Conservation (phyloP, 306 rosid species). For the Gillenia trifoliata region DNA sequence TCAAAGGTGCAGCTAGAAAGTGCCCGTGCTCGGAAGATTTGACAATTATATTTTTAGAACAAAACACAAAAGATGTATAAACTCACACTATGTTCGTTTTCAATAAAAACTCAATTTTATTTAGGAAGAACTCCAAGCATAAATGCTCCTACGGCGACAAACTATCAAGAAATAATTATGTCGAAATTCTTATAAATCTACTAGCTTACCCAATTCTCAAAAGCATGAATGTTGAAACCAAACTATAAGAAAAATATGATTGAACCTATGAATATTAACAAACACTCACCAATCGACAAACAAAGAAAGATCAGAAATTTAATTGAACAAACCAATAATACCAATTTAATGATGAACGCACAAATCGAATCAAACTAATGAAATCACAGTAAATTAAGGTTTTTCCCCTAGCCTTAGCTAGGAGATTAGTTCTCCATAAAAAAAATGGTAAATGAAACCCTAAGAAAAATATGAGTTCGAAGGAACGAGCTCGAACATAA, state of each 20-base stretch:
- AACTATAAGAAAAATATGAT: not conserved
- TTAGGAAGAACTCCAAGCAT: not conserved
- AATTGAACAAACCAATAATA: too few species aligned
- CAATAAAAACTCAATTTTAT: not conserved
- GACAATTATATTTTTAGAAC: not conserved
- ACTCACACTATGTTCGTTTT: not conserved
- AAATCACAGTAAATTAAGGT: too few species aligned
- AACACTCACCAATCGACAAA: not conserved
- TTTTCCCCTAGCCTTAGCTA: too few species aligned
- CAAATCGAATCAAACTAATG: too few species aligned
- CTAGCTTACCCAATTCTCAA: not conserved
- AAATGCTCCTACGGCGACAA: not conserved
- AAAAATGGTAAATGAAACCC: too few species aligned
- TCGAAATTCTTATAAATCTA: not conserved
- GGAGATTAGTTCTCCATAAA: too few species aligned
- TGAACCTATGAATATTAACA: not conserved
- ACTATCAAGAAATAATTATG: not conserved
- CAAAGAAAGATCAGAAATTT: not conserved
- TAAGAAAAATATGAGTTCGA: too few species aligned
- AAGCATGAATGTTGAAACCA: not conserved
- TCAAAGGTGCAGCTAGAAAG: not conserved
- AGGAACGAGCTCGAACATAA: too few species aligned
- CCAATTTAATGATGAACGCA: too few species aligned
- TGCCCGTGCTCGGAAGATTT: not conserved
- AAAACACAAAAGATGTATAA: not conserved